These are phyloP conservation scores for Ascochyta pisi DNA, from an alignment of 2,329 filamentous ascomycete genomes.

Conservation along the genomic window DNA sequence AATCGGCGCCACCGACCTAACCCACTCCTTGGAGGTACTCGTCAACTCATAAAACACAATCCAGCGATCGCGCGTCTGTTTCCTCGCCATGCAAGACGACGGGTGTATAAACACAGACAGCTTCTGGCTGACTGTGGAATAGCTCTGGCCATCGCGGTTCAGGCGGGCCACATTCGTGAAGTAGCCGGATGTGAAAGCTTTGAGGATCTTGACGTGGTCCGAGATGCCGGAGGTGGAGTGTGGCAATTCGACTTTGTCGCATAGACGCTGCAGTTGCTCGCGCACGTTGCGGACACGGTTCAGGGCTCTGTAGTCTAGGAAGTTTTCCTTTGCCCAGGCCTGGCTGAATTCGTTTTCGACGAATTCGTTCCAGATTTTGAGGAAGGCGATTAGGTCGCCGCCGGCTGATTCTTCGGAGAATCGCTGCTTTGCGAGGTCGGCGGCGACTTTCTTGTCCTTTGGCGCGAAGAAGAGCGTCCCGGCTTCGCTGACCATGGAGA, in stretches of 20 bases:
- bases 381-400: constrained; percentile 84
- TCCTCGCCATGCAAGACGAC: constrained; percentile 71
- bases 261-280: constrained; percentile 89
- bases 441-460: constrained; percentile 96
- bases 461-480: constrained; percentile 91
- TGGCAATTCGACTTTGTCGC: constrained; percentile 88
- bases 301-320: constrained; percentile 87
- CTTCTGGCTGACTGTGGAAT: constrained; percentile 90
- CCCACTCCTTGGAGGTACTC: constrained; percentile 88
- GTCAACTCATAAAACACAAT: constrained; percentile 87
- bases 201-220: constrained; percentile 81
- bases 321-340: constrained; percentile 92
- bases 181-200: constrained; percentile 88
- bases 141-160: constrained; percentile 82
- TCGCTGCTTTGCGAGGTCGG: constrained; percentile 84
- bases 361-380: constrained; percentile 97
- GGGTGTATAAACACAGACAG: constrained; percentile 93
- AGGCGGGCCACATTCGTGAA: constrained; percentile 90
- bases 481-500: constrained; percentile 91
- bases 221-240: constrained; percentile 70
- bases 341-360: constrained; percentile 88
- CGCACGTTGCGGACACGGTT: constrained; percentile 88
- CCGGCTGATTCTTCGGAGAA: constrained; percentile 79
- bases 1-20: constrained; percentile 85
- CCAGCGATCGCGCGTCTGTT: constrained; percentile 81